These are phyloP conservation scores for Colletotrichum cereale DNA, from an alignment of 2,329 filamentous ascomycete genomes.

Conservation along the genomic window DNA sequence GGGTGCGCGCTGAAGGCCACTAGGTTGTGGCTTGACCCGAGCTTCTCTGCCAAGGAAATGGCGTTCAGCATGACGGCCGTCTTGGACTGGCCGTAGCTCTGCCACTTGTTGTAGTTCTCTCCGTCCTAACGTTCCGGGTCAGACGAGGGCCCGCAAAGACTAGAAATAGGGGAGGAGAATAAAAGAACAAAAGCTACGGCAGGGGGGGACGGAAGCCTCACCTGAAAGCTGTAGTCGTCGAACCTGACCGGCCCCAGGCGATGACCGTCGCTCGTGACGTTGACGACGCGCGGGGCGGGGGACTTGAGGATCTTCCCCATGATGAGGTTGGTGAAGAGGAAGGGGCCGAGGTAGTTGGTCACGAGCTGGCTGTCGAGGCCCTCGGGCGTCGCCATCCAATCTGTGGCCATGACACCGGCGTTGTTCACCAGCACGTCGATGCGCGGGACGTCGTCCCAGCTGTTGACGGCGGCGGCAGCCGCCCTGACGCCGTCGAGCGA, in stretches of 20 bases:
- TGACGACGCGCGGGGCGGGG: too few species aligned
- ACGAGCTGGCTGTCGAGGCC: slow-evolving; percentile 55
- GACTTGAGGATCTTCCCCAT: too few species aligned
- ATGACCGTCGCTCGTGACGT: too few species aligned
- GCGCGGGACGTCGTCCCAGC: slow-evolving; percentile 47
- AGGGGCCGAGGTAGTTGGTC: slow-evolving; percentile 55
- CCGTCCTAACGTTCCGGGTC: too few species aligned
- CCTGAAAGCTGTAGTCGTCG: too few species aligned
- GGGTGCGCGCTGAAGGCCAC: slow-evolving; percentile 52
- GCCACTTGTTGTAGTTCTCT: slow-evolving; percentile 44
- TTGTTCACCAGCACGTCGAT: slow-evolving; percentile 59
- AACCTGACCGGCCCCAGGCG: too few species aligned
- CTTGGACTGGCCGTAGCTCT: slow-evolving; percentile 47
- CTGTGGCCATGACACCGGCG: slow-evolving; percentile 56
- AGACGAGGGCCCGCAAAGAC: too few species aligned
- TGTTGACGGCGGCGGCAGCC: slow-evolving; percentile 53
- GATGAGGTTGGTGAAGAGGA: slow-evolving; percentile 55
- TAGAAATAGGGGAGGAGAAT: too few species aligned
- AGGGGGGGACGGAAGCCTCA: too few species aligned
- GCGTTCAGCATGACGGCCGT: too few species aligned
- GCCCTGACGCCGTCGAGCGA: slow-evolving; percentile 54
- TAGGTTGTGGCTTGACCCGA: slow-evolving; percentile 47
- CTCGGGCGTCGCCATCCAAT: slow-evolving; percentile 49
- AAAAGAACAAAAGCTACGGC: too few species aligned
- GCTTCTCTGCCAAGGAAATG: slow-evolving; percentile 51